Base-by-base conservation (phyloP, 2,329 filamentous ascomycete species). In the Ophiognomonia clavigignenti-juglandacearum region DNA sequence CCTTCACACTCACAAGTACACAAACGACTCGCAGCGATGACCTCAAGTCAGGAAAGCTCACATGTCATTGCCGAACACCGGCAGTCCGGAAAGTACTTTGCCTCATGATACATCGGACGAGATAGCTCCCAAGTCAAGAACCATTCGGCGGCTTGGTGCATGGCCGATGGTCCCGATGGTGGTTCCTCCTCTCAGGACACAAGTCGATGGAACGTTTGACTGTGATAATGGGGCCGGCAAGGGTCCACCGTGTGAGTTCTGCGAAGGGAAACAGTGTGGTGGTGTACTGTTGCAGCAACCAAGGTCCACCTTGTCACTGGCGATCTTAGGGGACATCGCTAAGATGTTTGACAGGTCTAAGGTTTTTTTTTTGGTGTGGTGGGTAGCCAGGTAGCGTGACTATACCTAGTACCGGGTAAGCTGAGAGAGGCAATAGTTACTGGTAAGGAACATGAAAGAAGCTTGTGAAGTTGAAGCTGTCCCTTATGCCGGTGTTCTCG, bases 171-270 rank as follows among this genome's bases (percentile, higher is more conserved):
- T 16, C 19, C 16, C 38, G 18, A 26, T 29, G 14, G 38, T 11
- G 8, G n/a, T 18, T 10, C 29, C n/a, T 31, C 29, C 13, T 39
- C 6, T 23, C 19, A 22, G 35, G 35, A 11, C 35, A 14, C 10
- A 18, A 29, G 29, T 13, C n/a, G 49, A 52, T 52, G 50, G 43
- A 50, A 52, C 50, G 50, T 52, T 52, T 31, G n/a, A 47, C 47
- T 31, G 34, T 27, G 16, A 23, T 38, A 11, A 10, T 22, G 36
- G 20, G 34, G 18, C 29, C 29, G 40, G 20, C 18, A 35, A 22
- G n/a, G 16, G 14, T 13, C 46, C 50, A 52, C 46, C 13, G 50
- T 52, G 50, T 39, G 46, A 46, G 34, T 13, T 39, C 37, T 45
- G 47, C 24, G 35, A 43, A 39, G 36, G 38, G 36, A 48, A 47